Conservation (phyloP, 148 eudicot genomes). For the Rhododendron ferrugineum region DNA sequence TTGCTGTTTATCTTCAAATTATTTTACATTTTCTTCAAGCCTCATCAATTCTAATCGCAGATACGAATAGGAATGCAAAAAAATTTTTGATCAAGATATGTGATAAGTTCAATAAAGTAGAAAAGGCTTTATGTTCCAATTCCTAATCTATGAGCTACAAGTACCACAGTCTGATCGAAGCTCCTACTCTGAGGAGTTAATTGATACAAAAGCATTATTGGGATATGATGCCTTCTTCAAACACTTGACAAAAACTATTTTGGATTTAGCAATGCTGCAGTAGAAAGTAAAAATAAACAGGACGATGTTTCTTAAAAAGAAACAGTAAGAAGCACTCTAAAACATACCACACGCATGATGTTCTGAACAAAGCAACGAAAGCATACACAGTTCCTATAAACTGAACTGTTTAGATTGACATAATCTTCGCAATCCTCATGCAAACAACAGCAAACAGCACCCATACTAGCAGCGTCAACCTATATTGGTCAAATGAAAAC, state of each 20-base stretch:
- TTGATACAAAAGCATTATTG: neutral
- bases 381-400: slow-evolving; percentile 76
- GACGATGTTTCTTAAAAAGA: neutral
- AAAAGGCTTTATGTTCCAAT: neutral
- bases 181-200: slow-evolving; percentile 5
- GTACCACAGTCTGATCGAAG: neutral
- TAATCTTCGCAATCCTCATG: slow-evolving; percentile 70
- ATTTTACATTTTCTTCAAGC: neutral
- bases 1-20: neutral
- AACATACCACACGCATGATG: slow-evolving; percentile 70
- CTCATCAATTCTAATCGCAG: neutral
- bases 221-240: neutral
- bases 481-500: slow-evolving; percentile 12
- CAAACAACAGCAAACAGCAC: slow-evolving; percentile 85
- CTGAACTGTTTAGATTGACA: slow-evolving; percentile 53
- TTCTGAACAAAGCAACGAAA: slow-evolving; percentile 66
- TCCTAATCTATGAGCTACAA: neutral
- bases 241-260: neutral
- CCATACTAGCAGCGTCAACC: slow-evolving; percentile 47
- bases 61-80: neutral
- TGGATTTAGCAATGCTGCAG: neutral
- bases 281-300: neutral
- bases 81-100: neutral
- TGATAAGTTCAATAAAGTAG: neutral
- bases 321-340: neutral